A percentile compares a stretch with the other conserved stretches of the same genome.
Evolutionary conservation across 1,139 yeast species (phyloP).

Genomic region (Arxiozyma telluris): DNA sequence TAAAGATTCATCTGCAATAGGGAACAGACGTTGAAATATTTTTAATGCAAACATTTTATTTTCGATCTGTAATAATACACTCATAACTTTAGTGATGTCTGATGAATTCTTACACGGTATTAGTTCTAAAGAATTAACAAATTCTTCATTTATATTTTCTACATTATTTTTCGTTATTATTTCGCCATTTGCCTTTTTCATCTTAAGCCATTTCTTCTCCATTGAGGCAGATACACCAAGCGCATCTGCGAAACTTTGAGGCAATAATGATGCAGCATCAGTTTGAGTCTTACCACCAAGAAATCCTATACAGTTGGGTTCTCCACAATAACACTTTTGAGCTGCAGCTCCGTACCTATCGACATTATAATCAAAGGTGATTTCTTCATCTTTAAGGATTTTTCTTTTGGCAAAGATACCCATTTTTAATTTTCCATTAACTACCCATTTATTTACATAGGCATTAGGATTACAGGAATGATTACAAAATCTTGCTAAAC

Average conservation of each 20-base stretch:
- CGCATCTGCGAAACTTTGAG: conserved; percentile 78
- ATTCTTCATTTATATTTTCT: conserved; percentile 55
- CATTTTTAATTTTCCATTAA: conserved; percentile 82
- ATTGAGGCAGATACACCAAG: conserved; percentile 62
- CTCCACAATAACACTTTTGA: conserved; percentile 93
- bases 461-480: conserved; percentile 95
- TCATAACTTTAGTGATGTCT: conserved; percentile 73
- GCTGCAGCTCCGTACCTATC: conserved; percentile 94
- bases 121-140: conserved; percentile 52
- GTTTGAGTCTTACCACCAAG: conserved; percentile 97
- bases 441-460: conserved; percentile 95
- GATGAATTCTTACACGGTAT: conserved; percentile 40
- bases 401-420: conserved; percentile 83
- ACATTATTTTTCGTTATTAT: conserved; percentile 45
- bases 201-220: conserved; percentile 58
- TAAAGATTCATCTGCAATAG: conserved; percentile 47
- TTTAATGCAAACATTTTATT: conserved; percentile 59
- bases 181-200: conserved; percentile 42
- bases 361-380: conserved; percentile 91
- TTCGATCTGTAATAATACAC: conserved; percentile 69
- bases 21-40: conserved; percentile 56
- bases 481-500: conserved; percentile 83
- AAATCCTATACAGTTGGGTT: conserved; percentile 80
- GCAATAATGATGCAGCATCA: conserved; percentile 73
- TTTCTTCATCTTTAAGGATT: conserved; percentile 75